Evolutionary conservation across 805 yeast genomes (phyloP), one percentile per base, ranked within the genome.

Genomic region (Yarrowia keelungensis): DNA sequence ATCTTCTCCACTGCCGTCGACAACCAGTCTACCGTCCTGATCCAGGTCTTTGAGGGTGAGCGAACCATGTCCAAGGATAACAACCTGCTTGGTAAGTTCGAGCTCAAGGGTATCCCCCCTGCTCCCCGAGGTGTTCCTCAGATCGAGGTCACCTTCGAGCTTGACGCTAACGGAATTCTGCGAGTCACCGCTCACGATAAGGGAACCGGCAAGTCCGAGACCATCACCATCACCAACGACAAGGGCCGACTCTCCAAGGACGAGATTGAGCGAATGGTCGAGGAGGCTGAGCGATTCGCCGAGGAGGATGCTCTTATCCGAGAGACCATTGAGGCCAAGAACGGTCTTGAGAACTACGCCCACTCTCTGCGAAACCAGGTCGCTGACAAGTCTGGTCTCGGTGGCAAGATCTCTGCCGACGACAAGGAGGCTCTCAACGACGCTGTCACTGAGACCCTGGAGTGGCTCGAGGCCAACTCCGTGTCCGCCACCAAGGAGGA

Each of bases 261-360:
- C 71, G 97, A 92, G 72, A 93, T 94, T 76, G 98, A 94, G 76
- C 91, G 94, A 82, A 94, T 94, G 97, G 97, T 94, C 72, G 95
- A 88, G 77, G 98, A 94, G 78, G 98, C 98, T 75, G 98, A 92
- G 81, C 89, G 90, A 82, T 94, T 82, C 76, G 97, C 97, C 73
- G 92, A 90, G 75, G 96, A 92, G 81, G 98, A 94, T 81, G 89
- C 88, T 74, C 88, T 86, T 75, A 84, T 91, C 71, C 90, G 93
- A 78, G 86, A 86, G 71, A 91, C 91, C 85, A 88, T 94, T 75
- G 96, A 90, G 82, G 87, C 97, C 71, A 91, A 92, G 84, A 93
- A 92, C 82, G 82, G 85, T 56, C 85, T 93, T 73, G 98, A 93
- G 83, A 90, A 92, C 80, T 92, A 91, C 78, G 94, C 96, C 71